phyloP scores from a whole-genome alignment of 495 filamentous ascomycete species.

The Aspergillus sparsus region DNA sequence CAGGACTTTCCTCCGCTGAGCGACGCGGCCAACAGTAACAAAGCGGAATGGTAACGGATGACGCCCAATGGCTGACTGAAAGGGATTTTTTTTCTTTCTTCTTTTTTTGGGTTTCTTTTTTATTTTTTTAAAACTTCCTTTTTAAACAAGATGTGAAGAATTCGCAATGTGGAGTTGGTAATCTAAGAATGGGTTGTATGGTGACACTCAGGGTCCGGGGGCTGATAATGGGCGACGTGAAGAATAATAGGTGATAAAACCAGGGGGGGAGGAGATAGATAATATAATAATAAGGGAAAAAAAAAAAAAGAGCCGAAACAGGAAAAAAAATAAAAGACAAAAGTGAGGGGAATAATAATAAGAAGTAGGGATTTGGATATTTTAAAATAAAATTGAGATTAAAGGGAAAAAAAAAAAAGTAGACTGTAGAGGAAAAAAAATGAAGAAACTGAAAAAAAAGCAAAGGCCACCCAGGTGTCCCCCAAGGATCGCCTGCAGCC shows the following conservation, averaged over 20 bases:
- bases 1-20: constrained; percentile 19
- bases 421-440: constrained; percentile 17
- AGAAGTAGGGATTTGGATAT: constrained; percentile 14
- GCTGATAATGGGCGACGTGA: not conserved
- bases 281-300: not conserved
- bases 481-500: constrained; percentile 44
- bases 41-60: constrained; percentile 17
- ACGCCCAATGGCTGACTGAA: constrained; percentile 11
- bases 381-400: constrained; percentile 14
- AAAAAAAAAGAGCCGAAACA: not conserved
- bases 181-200: not conserved
- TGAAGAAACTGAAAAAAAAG: constrained; percentile 13
- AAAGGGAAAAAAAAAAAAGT: constrained; percentile 18
- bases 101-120: not conserved
- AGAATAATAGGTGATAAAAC: not conserved
- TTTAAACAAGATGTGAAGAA: not conserved
- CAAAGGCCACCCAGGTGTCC: constrained; percentile 28
- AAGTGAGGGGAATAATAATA: not conserved
- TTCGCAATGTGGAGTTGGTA: not conserved
- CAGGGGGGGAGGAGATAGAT: not conserved
- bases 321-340: constrained; percentile 7
- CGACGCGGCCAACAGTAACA: constrained; percentile 20
- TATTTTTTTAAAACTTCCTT: no score
- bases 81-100: not conserved
- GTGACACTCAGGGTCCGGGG: not conserved